Evolutionary conservation across 2,329 filamentous ascomycete genomes (phyloP).

Genomic region (Aspergillus sp.): DNA sequence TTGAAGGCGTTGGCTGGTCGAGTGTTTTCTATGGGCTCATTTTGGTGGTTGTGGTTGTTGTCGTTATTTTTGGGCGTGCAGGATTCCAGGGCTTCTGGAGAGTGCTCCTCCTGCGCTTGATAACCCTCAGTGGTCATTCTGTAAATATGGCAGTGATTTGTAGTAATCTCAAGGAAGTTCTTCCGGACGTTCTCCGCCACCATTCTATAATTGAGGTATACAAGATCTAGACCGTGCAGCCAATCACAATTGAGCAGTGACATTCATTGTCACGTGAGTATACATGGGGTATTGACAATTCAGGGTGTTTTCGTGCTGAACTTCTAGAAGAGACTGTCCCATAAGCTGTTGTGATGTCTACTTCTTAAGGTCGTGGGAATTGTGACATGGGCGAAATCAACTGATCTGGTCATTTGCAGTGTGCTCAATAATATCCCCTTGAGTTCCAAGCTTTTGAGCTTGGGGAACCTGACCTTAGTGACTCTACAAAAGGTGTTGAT

Average conservation of each 20-base stretch:
- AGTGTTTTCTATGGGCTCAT: neutral
- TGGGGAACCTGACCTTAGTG: too few species aligned
- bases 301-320: too few species aligned
- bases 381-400: too few species aligned
- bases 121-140: neutral
- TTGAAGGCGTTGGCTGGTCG: constrained; percentile 11
- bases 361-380: too few species aligned
- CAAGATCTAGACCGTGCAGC: neutral
- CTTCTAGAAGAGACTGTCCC: too few species aligned
- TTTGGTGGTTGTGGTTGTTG: neutral
- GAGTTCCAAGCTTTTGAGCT: too few species aligned
- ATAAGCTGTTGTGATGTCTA: too few species aligned
- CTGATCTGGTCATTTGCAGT: too few species aligned
- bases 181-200: neutral
- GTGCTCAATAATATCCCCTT: too few species aligned
- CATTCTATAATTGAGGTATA: neutral
- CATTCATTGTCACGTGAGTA: neutral
- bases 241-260: neutral
- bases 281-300: too few species aligned
- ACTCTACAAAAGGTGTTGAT: too few species aligned
- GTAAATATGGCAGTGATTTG: neutral
- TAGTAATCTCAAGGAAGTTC: neutral
- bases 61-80: neutral
- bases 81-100: neutral
- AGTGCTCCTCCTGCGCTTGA: neutral